phyloP scores from a whole-genome alignment of 2,329 filamentous ascomycete genomes.

The Xylariaceae sp. region DNA sequence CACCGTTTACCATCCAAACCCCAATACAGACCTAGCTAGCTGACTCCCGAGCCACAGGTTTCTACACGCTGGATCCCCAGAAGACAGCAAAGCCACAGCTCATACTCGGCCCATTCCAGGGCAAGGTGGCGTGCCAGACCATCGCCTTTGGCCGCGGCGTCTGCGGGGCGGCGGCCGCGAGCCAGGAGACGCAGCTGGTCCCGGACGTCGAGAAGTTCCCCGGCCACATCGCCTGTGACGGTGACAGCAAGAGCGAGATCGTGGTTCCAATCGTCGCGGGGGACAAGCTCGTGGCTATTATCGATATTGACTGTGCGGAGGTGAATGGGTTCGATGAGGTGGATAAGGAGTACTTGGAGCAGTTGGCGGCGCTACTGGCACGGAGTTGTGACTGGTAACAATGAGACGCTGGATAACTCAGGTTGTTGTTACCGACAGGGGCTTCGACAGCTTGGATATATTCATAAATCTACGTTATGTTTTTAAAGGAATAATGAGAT shows the following conservation, averaged over 20 bases:
- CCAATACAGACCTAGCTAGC: not conserved
- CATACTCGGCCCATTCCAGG: constrained; percentile 75
- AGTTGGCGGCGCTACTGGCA: constrained; percentile 55
- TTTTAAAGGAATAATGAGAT: no score
- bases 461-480: not conserved
- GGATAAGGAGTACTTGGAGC: constrained; percentile 61
- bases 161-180: constrained; percentile 64
- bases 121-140: constrained; percentile 73
- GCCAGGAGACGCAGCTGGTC: constrained; percentile 58
- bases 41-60: constrained; percentile 46
- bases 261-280: constrained; percentile 64
- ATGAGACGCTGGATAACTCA: not conserved
- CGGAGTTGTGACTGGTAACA: constrained; percentile 60
- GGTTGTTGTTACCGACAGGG: not conserved
- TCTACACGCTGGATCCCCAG: constrained; percentile 61
- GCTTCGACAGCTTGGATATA: not conserved
- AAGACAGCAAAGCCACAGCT: constrained; percentile 43
- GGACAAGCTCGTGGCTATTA: constrained; percentile 61
- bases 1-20: not conserved
- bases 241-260: constrained; percentile 70
- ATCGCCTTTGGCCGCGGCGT: constrained; percentile 71
- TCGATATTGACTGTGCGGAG: constrained; percentile 72
- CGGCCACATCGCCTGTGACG: constrained; percentile 78
- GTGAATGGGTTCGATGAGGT: constrained; percentile 62
- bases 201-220: constrained; percentile 68